Evolutionary conservation across 2,329 filamentous ascomycete genomes (phyloP).

Genomic region (Apiospora sp.): DNA sequence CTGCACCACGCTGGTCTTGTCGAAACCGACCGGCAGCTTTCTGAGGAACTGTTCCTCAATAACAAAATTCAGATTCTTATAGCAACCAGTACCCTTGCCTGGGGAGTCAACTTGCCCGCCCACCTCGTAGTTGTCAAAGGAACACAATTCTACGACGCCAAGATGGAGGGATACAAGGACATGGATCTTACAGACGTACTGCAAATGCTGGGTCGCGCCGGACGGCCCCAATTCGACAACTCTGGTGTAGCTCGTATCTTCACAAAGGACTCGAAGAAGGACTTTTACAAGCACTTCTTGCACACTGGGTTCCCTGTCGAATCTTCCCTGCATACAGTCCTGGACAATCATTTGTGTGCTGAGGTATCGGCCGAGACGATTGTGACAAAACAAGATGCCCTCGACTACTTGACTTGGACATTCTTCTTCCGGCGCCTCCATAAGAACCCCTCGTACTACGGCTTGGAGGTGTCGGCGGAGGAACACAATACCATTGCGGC

Average conservation of each 20-base stretch:
- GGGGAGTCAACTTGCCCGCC: conserved; percentile 97
- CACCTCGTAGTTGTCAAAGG: conserved; percentile 98
- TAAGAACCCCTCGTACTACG: conserved; percentile 98
- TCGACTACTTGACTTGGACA: conserved; percentile 98
- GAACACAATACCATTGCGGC: conserved; percentile 89
- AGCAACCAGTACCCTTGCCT: conserved; percentile 94
- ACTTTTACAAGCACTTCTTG: conserved; percentile 99
- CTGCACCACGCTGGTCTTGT: conserved; percentile 97
- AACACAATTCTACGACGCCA: conserved; percentile 97
- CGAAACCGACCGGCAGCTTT: conserved; percentile 88
- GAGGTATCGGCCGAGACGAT: conserved; percentile 95
- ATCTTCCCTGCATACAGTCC: conserved; percentile 91
- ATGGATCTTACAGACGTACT: conserved; percentile 99
- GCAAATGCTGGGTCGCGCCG: conserved; percentile 96
- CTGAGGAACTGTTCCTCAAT: conserved; percentile 94
- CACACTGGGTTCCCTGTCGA: conserved; percentile 98
- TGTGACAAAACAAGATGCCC: conserved; percentile 91
- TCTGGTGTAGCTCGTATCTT: conserved; percentile 97
- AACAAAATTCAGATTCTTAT: conserved; percentile 98
- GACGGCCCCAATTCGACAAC: conserved; percentile 94
- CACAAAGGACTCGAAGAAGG: conserved; percentile 96
- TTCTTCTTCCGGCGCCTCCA: conserved; percentile 98
- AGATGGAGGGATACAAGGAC: conserved; percentile 96
- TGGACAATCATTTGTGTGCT: conserved; percentile 96
- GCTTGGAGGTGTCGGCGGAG: conserved; percentile 89